Evolutionary conservation across 306 rosid genomes (phyloP).

Genomic region (Prinsepia uniflora): DNA sequence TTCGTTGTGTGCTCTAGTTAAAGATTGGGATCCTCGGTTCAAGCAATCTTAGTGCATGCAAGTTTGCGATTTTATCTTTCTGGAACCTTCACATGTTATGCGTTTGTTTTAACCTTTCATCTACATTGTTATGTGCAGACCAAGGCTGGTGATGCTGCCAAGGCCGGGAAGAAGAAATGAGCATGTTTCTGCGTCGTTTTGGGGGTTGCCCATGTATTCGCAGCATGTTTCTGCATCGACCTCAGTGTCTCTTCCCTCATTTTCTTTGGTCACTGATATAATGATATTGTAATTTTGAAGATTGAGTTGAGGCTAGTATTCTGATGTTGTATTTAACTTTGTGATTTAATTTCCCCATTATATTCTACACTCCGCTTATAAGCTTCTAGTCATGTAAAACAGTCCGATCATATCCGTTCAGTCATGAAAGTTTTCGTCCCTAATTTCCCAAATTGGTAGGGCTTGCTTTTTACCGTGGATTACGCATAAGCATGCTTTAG

Average conservation of each 20-base stretch:
- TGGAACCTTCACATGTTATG: neutral
- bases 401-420: neutral
- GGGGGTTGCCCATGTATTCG: neutral
- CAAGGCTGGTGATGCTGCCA: conserved; percentile 79
- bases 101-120: neutral
- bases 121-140: conserved; percentile 38
- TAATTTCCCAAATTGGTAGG: neutral
- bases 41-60: no score
- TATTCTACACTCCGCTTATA: neutral
- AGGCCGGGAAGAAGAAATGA: conserved; percentile 77
- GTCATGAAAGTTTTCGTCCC: neutral
- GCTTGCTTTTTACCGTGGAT: neutral
- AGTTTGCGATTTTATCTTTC: neutral
- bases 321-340: neutral
- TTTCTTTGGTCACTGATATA: neutral
- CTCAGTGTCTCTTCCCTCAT: neutral
- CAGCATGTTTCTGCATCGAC: neutral
- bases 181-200: neutral
- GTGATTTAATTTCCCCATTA: neutral
- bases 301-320: neutral
- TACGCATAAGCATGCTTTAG: neutral
- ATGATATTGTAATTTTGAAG: neutral
- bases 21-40: neutral
- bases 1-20: neutral
- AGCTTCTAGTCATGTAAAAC: neutral